These are phyloP conservation scores for Trichoderma endophyticum DNA, from an alignment of 2,329 filamentous ascomycete genomes.

Conservation along the genomic window DNA sequence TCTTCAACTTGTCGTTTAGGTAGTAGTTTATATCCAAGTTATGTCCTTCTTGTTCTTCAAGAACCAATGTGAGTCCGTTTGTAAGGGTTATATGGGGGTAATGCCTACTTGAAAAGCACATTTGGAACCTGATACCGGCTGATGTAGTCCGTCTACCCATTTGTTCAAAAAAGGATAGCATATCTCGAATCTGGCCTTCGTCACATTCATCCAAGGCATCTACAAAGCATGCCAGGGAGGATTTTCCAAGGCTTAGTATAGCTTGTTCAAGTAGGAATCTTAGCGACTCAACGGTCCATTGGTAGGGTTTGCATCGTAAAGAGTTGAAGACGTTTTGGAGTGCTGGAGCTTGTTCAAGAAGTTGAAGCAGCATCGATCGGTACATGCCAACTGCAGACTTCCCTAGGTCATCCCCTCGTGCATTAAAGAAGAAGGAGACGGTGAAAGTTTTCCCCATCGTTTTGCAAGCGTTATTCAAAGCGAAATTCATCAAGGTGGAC, in stretches of 20 bases:
- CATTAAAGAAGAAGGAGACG: conserved; percentile 50
- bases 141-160: conserved; percentile 30
- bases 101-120: conserved; percentile 47
- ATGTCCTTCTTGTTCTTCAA: conserved; percentile 31
- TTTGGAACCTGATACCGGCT: conserved; percentile 22
- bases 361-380: conserved; percentile 45
- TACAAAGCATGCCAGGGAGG: conserved; percentile 26
- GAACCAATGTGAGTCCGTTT: conserved; percentile 25
- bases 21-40: conserved; percentile 24
- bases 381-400: conserved; percentile 47
- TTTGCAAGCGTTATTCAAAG: neutral
- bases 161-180: conserved; percentile 42
- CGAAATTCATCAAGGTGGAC: conserved; percentile 18
- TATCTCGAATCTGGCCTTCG: conserved; percentile 38
- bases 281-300: too few species aligned
- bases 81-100: conserved; percentile 42
- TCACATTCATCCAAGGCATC: conserved; percentile 49
- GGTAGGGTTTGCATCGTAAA: too few species aligned
- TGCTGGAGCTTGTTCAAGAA: conserved; percentile 30
- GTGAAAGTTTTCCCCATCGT: neutral
- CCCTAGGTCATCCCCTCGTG: conserved; percentile 42
- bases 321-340: conserved; percentile 8
- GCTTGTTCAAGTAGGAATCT: neutral
- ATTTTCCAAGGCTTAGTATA: neutral
- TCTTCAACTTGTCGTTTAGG: neutral